A percentile compares a stretch with the other conserved stretches of the same genome.
These are phyloP conservation scores for Metschnikowia matae DNA, from an alignment of 805 yeast species.

Conservation along the genomic window DNA sequence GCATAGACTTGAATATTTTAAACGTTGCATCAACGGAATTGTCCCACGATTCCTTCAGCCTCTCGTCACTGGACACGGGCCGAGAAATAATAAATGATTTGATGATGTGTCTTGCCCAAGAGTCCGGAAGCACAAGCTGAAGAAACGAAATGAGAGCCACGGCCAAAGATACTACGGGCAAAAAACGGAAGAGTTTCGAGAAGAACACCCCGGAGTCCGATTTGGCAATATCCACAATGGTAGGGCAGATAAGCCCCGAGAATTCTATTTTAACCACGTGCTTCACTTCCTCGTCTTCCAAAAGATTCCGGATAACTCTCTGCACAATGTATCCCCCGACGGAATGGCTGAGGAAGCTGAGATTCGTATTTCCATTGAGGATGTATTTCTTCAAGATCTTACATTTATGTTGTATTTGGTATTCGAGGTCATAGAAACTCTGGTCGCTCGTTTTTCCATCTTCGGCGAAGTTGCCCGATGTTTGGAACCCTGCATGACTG, in stretches of 20 bases:
- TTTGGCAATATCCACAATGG: slow-evolving; percentile 57
- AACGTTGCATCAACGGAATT: slow-evolving; percentile 42
- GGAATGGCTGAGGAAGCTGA: slow-evolving; percentile 63
- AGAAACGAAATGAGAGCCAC: slow-evolving; percentile 24
- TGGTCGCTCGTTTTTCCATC: slow-evolving; percentile 11
- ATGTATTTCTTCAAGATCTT: slow-evolving; percentile 41
- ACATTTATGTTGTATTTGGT: slow-evolving; percentile 57
- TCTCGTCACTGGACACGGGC: slow-evolving; percentile 18
- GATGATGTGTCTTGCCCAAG: slow-evolving; percentile 21
- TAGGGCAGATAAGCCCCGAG: slow-evolving; percentile 66
- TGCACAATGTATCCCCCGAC: slow-evolving; percentile 66
- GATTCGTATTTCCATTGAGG: slow-evolving; percentile 18
- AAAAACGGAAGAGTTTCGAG: slow-evolving; percentile 20
- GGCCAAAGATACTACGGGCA: slow-evolving; percentile 31
- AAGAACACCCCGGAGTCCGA: slow-evolving; percentile 33
- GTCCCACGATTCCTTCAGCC: slow-evolving; percentile 26
- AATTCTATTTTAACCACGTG: slow-evolving; percentile 32
- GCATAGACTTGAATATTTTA: slow-evolving; percentile 37
- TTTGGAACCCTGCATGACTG: slow-evolving; percentile 60
- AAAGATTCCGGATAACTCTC: slow-evolving; percentile 37
- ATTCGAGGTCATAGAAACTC: slow-evolving; percentile 40
- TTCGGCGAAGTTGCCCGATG: slow-evolving; percentile 26
- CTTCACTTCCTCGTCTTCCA: slow-evolving; percentile 21
- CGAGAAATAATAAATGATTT: slow-evolving; percentile 22
- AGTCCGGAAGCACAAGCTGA: slow-evolving; percentile 28